Evolutionary conservation across 2,329 filamentous ascomycete genomes (phyloP).

Genomic region (Aspergillus vadensis): DNA sequence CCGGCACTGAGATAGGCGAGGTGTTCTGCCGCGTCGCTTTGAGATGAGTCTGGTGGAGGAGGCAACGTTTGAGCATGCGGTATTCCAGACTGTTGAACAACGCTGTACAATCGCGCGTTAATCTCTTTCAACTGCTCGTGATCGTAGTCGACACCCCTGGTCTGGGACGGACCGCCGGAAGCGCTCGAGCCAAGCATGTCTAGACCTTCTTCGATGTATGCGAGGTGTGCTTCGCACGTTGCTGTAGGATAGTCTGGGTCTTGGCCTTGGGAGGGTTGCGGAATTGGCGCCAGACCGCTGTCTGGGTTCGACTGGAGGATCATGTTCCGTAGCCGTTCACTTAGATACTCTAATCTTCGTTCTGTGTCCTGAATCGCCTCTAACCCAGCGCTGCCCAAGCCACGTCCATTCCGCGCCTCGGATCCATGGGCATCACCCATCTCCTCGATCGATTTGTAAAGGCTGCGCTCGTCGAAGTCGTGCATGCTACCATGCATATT

Average conservation of each 20-base stretch:
- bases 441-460: slow-evolving; percentile 70
- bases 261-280: slow-evolving; percentile 33
- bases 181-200: slow-evolving; percentile 59
- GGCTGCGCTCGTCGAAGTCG: slow-evolving; percentile 74
- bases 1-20: slow-evolving; percentile 75
- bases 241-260: slow-evolving; percentile 31
- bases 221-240: slow-evolving; percentile 59
- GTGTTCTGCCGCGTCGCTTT: slow-evolving; percentile 65
- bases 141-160: slow-evolving; percentile 35
- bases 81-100: slow-evolving; percentile 54
- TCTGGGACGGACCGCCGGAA: slow-evolving; percentile 7
- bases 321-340: slow-evolving; percentile 65
- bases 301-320: slow-evolving; percentile 54
- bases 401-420: slow-evolving; percentile 25
- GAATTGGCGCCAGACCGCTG: slow-evolving; percentile 41
- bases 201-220: slow-evolving; percentile 70
- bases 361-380: slow-evolving; percentile 64
- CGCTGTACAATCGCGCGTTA: slow-evolving; percentile 64
- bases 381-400: slow-evolving; percentile 24
- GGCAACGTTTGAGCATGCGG: slow-evolving; percentile 52
- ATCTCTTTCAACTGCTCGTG: slow-evolving; percentile 61
- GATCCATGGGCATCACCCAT: slow-evolving; percentile 52
- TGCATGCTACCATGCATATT: slow-evolving; percentile 55
- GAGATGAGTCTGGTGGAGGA: slow-evolving; percentile 60
- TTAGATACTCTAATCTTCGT: slow-evolving; percentile 67